These are phyloP conservation scores for Linnemannia schmuckeri DNA, from an alignment of 192 early-diverging fungal species.

Conservation along the genomic window DNA sequence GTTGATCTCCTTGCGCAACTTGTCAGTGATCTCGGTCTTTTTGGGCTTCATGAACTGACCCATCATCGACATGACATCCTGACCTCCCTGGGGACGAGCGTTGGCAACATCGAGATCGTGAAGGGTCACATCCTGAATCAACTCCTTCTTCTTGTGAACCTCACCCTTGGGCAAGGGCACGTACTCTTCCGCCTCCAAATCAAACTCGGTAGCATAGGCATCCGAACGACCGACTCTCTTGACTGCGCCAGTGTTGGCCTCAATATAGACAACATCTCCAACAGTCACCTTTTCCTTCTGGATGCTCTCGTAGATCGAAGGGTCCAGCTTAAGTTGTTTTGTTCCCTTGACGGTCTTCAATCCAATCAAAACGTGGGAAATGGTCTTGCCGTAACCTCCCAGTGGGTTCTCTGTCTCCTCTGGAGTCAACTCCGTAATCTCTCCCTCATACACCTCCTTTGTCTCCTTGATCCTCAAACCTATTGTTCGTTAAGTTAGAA, in stretches of 20 bases:
- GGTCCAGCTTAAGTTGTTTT: constrained; percentile 97
- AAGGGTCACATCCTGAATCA: constrained; percentile 97
- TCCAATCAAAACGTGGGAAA: constrained; percentile 96
- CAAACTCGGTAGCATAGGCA: constrained; percentile 98
- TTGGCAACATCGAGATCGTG: constrained; percentile 99
- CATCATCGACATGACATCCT: constrained; percentile 99
- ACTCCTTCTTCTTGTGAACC: constrained; percentile 99
- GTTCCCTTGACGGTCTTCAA: constrained; percentile 99
- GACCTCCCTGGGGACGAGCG: constrained; percentile 95
- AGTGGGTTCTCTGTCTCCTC: constrained; percentile 99
- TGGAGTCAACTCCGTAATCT: constrained; percentile 96
- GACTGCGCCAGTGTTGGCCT: constrained; percentile 97
- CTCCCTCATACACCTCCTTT: constrained; percentile 99
- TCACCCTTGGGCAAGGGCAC: constrained; percentile 99
- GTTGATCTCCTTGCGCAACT: constrained; percentile 98
- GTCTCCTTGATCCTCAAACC: constrained; percentile 97
- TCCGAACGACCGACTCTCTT: constrained; percentile 98
- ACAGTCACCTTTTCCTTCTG: constrained; percentile 97
- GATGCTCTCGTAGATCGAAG: constrained; percentile 96
- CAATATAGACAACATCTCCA: constrained; percentile 99
- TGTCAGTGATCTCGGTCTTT: constrained; percentile 99
- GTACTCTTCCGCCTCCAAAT: constrained; percentile 98
- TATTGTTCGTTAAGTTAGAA: constrained; percentile 18
- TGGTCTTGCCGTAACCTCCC: constrained; percentile 97
- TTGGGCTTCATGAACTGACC: constrained; percentile 98